Percentiles rank a stretch among this genome's conserved stretches.
Conservation (phyloP, 1,139 yeast genomes). For the Blastobotrys persicus region DNA sequence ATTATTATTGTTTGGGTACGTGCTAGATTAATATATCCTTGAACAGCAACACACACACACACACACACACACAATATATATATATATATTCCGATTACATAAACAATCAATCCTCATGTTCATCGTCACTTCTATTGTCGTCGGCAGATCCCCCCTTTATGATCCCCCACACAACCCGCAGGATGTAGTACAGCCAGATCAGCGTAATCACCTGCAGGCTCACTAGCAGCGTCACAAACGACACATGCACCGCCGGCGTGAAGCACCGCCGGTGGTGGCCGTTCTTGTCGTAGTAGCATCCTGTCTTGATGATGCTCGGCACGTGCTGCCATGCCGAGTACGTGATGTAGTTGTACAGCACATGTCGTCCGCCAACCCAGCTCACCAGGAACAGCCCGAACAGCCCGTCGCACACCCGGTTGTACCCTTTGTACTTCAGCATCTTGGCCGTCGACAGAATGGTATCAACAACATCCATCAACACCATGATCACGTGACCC, state of each 20-base stretch:
- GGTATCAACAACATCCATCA: conserved; percentile 84
- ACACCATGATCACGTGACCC: conserved; percentile 72
- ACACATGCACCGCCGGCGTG: conserved; percentile 49
- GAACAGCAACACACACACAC: too few relatives aligned
- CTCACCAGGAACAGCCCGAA: conserved; percentile 63
- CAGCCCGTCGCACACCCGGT: conserved; percentile 60
- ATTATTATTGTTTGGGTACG: too few relatives aligned
- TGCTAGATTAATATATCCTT: too few relatives aligned
- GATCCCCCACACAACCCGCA: conserved; percentile 67
- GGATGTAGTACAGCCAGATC: conserved; percentile 73
- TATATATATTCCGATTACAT: neutral
- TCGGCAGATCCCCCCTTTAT: conserved; percentile 70
- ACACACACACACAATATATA: too few relatives aligned
- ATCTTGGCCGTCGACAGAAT: conserved; percentile 71
- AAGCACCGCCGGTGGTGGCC: conserved; percentile 51
- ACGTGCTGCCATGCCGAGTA: conserved; percentile 39
- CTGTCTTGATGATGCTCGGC: conserved; percentile 27
- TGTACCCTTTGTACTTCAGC: conserved; percentile 67
- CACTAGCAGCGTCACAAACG: conserved; percentile 56
- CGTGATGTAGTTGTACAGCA: conserved; percentile 65
- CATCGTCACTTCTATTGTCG: conserved; percentile 82
- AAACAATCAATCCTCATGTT: conserved; percentile 44
- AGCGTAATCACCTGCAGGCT: conserved; percentile 65
- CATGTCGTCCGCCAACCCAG: conserved; percentile 77
- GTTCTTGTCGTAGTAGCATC: conserved; percentile 30